A percentile compares a stretch with the other conserved stretches of the same genome.
These are phyloP conservation scores for Fraxinus sp. DNA, from an alignment of 305 asterid genomes.

Conservation along the genomic window DNA sequence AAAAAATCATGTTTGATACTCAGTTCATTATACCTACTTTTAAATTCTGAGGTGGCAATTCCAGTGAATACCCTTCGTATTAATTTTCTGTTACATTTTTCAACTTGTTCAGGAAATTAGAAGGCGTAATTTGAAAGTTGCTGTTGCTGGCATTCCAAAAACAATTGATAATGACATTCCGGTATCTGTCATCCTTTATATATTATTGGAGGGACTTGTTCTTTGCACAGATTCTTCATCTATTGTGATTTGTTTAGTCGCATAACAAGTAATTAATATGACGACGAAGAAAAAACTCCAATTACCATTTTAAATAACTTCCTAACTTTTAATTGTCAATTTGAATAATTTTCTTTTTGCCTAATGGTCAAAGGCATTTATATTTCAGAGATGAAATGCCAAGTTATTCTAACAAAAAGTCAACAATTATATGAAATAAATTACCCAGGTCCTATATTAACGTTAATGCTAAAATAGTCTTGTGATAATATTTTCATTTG, in stretches of 20 bases:
- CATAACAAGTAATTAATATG: conserved; percentile 19
- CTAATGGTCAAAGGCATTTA: background rate
- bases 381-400: conserved; percentile 11
- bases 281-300: conserved; percentile 14
- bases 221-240: conserved; percentile 6
- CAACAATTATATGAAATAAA: background rate
- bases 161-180: conserved; percentile 71
- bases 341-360: conserved; percentile 10
- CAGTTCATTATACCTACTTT: conserved; percentile 2
- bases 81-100: background rate
- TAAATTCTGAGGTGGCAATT: conserved; percentile 3
- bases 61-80: background rate
- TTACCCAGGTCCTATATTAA: background rate
- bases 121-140: conserved; percentile 52
- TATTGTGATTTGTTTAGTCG: background rate
- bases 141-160: conserved; percentile 68
- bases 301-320: conserved; percentile 12
- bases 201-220: conserved; percentile 5
- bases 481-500: background rate
- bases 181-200: conserved; percentile 39
- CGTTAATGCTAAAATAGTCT: conserved; percentile 10
- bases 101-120: conserved; percentile 44
- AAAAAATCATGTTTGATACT: conserved; percentile 7
- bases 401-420: background rate
- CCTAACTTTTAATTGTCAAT: background rate